Evolutionary conservation across 768 basidiomycete genomes (phyloP).

Genomic region (Tricholoma saponaceum): DNA sequence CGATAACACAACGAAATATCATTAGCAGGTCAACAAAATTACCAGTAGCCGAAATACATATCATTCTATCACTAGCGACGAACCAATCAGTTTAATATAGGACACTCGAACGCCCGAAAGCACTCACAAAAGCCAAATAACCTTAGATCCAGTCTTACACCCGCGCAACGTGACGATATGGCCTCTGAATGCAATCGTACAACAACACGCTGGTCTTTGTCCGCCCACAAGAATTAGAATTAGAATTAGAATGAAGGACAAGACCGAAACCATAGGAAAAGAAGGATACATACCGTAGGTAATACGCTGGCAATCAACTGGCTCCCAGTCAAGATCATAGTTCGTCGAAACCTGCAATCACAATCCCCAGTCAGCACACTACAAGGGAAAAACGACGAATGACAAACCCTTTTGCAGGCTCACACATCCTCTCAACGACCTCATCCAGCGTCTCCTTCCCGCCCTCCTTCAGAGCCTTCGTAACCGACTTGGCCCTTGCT

Average conservation of each 20-base stretch:
- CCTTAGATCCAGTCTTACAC: constrained; percentile 88
- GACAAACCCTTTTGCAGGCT: constrained; percentile 73
- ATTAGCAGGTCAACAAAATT: no score
- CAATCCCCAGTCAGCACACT: neutral
- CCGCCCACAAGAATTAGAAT: constrained; percentile 47
- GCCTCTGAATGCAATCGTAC: constrained; percentile 82
- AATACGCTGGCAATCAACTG: constrained; percentile 81
- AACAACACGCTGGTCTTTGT: constrained; percentile 80
- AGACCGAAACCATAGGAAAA: constrained; percentile 1
- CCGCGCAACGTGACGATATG: constrained; percentile 89
- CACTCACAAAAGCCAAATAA: constrained; percentile 80
- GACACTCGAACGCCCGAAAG: neutral
- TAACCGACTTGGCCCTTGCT: constrained; percentile 86
- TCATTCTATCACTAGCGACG: no score
- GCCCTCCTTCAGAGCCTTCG: constrained; percentile 83
- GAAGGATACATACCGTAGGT: constrained; percentile 52
- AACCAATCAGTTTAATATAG: neutral
- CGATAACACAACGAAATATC: no score
- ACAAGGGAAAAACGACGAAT: neutral
- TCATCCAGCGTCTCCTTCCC: constrained; percentile 71
- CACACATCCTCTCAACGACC: constrained; percentile 80
- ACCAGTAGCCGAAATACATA: no score
- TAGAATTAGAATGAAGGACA: no score
- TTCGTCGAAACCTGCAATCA: constrained; percentile 52
- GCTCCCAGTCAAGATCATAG: constrained; percentile 85